Conservation (phyloP, 2,329 filamentous ascomycete genomes). For the Diaporthe caulivora region DNA sequence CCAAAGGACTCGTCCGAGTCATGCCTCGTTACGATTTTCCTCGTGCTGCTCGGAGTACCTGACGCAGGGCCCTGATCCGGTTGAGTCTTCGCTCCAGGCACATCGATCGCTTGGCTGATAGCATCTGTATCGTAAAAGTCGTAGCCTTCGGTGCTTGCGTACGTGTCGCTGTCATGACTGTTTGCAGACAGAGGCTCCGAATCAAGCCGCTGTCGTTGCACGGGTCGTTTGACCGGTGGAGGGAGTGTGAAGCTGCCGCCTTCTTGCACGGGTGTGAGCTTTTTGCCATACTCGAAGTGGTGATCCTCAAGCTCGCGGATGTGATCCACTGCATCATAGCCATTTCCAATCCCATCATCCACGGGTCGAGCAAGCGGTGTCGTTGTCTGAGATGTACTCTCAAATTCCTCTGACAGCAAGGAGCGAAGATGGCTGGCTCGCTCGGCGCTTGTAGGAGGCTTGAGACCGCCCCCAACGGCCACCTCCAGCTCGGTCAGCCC, state of each 20-base stretch:
- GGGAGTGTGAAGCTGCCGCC: slow-evolving; percentile 64
- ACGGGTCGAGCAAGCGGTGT: slow-evolving; percentile 70
- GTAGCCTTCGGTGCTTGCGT: slow-evolving; percentile 70
- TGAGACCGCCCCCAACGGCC: slow-evolving; percentile 36
- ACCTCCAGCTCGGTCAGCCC: neutral
- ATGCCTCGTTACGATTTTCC: slow-evolving; percentile 55
- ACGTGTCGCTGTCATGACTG: slow-evolving; percentile 64
- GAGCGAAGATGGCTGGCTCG: slow-evolving; percentile 54
- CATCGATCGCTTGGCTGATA: slow-evolving; percentile 64
- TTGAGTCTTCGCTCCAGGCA: slow-evolving; percentile 58
- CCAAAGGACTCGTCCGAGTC: slow-evolving; percentile 71
- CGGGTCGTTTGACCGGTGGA: slow-evolving; percentile 49
- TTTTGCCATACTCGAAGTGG: slow-evolving; percentile 51
- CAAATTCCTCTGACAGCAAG: slow-evolving; percentile 66
- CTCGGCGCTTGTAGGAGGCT: slow-evolving; percentile 51
- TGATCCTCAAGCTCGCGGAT: slow-evolving; percentile 41
- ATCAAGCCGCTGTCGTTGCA: slow-evolving; percentile 59
- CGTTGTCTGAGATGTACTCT: slow-evolving; percentile 72
- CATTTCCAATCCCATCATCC: slow-evolving; percentile 51
- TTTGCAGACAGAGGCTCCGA: slow-evolving; percentile 64
- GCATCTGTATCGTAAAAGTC: slow-evolving; percentile 75
- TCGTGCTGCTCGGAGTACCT: slow-evolving; percentile 46
- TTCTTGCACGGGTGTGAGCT: slow-evolving; percentile 62
- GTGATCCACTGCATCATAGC: slow-evolving; percentile 44
- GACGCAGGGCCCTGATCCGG: slow-evolving; percentile 49